phyloP scores from a whole-genome alignment of 2,329 filamentous ascomycete species.

The Botrytis paeoniae region DNA sequence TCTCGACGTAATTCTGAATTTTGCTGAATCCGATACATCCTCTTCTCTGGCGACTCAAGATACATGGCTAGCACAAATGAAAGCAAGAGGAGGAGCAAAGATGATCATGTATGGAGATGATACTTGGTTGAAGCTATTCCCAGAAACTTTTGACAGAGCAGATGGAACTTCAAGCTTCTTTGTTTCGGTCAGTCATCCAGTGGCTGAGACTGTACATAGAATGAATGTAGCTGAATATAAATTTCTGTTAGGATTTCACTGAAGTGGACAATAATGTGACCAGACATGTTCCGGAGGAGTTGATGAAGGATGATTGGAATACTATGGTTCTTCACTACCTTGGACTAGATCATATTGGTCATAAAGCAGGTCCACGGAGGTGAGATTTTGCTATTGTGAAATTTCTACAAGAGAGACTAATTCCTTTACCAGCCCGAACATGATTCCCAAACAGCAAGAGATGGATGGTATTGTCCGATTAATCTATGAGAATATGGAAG shows the following conservation, averaged over 20 bases:
- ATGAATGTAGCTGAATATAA: constrained; percentile 31
- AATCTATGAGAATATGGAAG: constrained; percentile 74
- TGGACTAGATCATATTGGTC: constrained; percentile 93
- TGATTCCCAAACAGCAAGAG: constrained; percentile 88
- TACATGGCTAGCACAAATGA: constrained; percentile 94
- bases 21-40: constrained; percentile 88
- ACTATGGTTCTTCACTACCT: constrained; percentile 94
- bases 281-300: constrained; percentile 75
- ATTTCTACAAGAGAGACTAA: constrained; percentile 23
- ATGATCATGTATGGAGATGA: constrained; percentile 96
- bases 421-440: constrained; percentile 63
- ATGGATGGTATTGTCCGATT: constrained; percentile 82
- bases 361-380: constrained; percentile 88
- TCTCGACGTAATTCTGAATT: constrained; percentile 92
- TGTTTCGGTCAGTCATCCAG: constrained; percentile 69
- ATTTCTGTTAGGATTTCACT: constrained; percentile 73
- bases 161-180: constrained; percentile 98
- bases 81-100: constrained; percentile 66
- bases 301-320: constrained; percentile 79
- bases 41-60: constrained; percentile 87
- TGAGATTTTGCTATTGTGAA: constrained; percentile 37
- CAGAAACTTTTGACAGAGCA: constrained; percentile 76
- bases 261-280: constrained; percentile 98
- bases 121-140: constrained; percentile 97
- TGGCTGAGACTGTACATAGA: constrained; percentile 29